These are phyloP conservation scores for Colletotrichum cereale DNA, from an alignment of 2,329 filamentous ascomycete genomes.

Conservation along the genomic window DNA sequence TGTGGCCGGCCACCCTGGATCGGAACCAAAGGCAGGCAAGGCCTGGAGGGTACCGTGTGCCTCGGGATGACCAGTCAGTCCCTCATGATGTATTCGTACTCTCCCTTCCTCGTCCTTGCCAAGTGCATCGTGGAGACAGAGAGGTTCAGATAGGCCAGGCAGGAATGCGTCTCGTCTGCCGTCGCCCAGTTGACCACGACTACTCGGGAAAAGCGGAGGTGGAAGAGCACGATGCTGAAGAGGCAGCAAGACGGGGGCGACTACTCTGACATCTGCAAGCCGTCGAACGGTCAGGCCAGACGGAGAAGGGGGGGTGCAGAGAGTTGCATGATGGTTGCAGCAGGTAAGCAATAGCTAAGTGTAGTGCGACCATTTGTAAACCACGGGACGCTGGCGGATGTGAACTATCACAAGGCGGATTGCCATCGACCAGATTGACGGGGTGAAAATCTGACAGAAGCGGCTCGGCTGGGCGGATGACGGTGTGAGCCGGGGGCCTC, in stretches of 20 bases:
- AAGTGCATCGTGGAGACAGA: constrained; percentile 22
- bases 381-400: not conserved
- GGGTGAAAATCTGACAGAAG: constrained; percentile 38
- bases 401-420: constrained; percentile 31
- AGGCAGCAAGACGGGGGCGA: constrained; percentile 7
- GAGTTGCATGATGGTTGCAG: constrained; percentile 15
- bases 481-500: constrained; percentile 28
- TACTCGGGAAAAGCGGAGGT: not conserved
- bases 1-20: constrained; percentile 22
- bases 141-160: not conserved
- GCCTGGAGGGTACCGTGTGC: not conserved
- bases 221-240: not conserved
- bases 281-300: constrained; percentile 20
- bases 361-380: constrained; percentile 23
- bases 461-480: constrained; percentile 33
- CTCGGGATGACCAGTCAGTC: not conserved
- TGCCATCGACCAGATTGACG: constrained; percentile 32
- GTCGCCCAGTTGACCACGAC: not conserved
- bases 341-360: constrained; percentile 35
- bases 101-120: not conserved
- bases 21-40: not conserved
- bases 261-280: constrained; percentile 31
- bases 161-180: not conserved
- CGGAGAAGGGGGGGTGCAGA: constrained; percentile 9
- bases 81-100: not conserved